Percentiles rank a stretch among this genome's conserved stretches.
Evolutionary conservation across 2,329 filamentous ascomycete genomes (phyloP).

Genomic region (Fonsecaea nubica): DNA sequence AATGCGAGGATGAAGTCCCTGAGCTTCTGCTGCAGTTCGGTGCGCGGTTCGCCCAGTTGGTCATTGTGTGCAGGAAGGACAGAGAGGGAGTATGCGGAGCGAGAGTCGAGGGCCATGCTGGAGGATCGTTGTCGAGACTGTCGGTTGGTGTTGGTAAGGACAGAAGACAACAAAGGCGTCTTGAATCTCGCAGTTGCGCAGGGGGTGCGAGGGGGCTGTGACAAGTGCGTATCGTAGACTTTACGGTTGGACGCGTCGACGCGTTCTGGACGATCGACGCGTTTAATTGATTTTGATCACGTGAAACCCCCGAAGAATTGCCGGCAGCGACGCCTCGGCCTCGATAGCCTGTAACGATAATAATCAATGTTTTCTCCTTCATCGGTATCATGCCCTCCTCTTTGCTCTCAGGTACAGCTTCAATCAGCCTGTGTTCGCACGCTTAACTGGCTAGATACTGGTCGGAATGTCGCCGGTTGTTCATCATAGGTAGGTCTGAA

Average conservation of each 20-base stretch:
- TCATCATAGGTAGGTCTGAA: conserved; percentile 6
- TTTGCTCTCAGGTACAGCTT: neutral
- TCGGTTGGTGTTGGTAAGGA: neutral
- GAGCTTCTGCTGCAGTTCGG: conserved; percentile 77
- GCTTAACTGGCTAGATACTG: neutral
- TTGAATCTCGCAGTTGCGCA: neutral
- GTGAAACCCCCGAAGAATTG: neutral
- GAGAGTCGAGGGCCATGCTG: conserved; percentile 71
- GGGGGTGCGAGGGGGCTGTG: neutral
- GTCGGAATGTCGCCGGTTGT: neutral
- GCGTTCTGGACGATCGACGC: neutral
- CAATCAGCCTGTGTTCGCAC: neutral
- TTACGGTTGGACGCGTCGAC: neutral
- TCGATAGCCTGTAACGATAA: neutral
- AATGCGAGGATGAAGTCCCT: conserved; percentile 94
- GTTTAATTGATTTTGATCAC: conserved; percentile 4
- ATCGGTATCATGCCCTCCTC: neutral
- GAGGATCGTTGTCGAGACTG: neutral
- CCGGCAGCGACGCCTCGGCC: neutral
- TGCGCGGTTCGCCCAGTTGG: conserved; percentile 71
- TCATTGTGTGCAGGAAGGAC: conserved; percentile 74
- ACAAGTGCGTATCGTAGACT: neutral
- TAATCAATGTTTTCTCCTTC: too few relatives aligned
- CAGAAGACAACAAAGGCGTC: neutral
- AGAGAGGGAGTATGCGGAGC: conserved; percentile 83